A percentile compares a stretch with the other conserved stretches of the same genome.
phyloP scores from a whole-genome alignment of 2,329 filamentous ascomycete species.

The Sordariomycetes sp. region DNA sequence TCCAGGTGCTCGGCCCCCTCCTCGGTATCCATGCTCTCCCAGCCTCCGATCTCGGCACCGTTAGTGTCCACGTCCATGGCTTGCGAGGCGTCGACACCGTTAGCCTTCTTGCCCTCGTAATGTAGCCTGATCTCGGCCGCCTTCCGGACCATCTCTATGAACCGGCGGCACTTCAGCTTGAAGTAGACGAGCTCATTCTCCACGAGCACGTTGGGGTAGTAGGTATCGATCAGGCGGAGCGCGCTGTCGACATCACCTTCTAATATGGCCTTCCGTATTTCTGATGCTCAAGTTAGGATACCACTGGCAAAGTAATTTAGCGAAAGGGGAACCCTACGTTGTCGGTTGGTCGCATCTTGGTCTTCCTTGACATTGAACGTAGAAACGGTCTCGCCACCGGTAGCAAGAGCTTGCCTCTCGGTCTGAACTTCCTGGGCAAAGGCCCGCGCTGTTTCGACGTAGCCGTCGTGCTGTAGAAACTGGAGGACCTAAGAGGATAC shows the following conservation, averaged over 20 bases:
- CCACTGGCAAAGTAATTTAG: background rate
- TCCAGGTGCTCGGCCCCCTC: slow-evolving; percentile 21
- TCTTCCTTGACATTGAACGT: slow-evolving; percentile 67
- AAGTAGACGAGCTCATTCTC: slow-evolving; percentile 82
- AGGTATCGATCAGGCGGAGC: slow-evolving; percentile 66
- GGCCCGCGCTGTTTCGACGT: slow-evolving; percentile 81
- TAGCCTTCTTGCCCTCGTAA: slow-evolving; percentile 30
- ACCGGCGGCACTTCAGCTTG: slow-evolving; percentile 77
- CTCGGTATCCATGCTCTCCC: slow-evolving; percentile 46
- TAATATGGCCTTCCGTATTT: slow-evolving; percentile 76
- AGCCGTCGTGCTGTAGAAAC: slow-evolving; percentile 90
- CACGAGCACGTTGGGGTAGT: slow-evolving; percentile 71
- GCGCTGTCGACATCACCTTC: slow-evolving; percentile 89
- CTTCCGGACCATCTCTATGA: slow-evolving; percentile 84
- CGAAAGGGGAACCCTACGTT: slow-evolving; percentile 46
- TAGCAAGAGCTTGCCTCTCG: slow-evolving; percentile 60
- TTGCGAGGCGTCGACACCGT: slow-evolving; percentile 30
- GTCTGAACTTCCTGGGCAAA: slow-evolving; percentile 73
- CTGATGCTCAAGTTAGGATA: slow-evolving; percentile 29
- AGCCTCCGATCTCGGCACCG: slow-evolving; percentile 24
- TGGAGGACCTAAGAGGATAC: slow-evolving; percentile 48
- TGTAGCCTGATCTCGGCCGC: slow-evolving; percentile 52
- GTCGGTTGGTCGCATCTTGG: slow-evolving; percentile 74
- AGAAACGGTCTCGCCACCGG: slow-evolving; percentile 39
- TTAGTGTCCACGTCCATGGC: slow-evolving; percentile 48